Base-by-base conservation (phyloP, 2,329 filamentous ascomycete genomes). In the Colletotrichum cuscutae region DNA sequence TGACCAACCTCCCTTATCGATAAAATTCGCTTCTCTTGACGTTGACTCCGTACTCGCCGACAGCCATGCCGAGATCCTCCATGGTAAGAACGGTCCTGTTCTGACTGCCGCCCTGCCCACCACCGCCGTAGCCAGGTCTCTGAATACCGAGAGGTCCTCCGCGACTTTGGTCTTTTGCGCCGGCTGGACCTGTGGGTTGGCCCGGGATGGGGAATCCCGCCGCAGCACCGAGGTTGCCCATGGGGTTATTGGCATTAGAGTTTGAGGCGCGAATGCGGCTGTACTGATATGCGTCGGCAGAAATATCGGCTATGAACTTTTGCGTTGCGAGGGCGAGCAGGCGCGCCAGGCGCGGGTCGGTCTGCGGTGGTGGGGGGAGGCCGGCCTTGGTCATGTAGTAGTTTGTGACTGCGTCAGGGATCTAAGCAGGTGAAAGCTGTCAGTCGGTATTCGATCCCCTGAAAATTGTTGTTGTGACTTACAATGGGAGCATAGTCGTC, bases 11-110 rank as follows among this genome's bases (percentile, higher is more conserved):
- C 22, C 13, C 24, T 79, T 77, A 98, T 78, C 95, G 89, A 82
- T 99, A 99, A 81, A 98, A 99, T 85, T 99, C 97, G 80, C 96
- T 95, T 76, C 97, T 89, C 90, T 98, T 98, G 65, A 98, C 94
- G 81, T 98, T 99, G 65, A 99, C 95, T 1, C 97, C 97, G 81
- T 98, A 99, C 86, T 99, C 97, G 37, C 94, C 94, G 35, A 98
- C 96, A 1, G 97, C 97, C 95, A 98, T 98, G 19, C 97, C 97
- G 78, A 99, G 83, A 82, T 99, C 97, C 84, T 99, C 97, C 97
- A 99, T 98, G 1, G 97, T 98, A 74, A 99, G 87, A 68, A 99
- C 96, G 22, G 97, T 98, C 75, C 95, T 89, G 75, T 97, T 97
- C 85, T 97, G 94, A 68, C 92, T 94, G 1, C 94, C 94, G 32